Conservation (phyloP, 2,329 filamentous ascomycete genomes). For the Diaporthe sp. region DNA sequence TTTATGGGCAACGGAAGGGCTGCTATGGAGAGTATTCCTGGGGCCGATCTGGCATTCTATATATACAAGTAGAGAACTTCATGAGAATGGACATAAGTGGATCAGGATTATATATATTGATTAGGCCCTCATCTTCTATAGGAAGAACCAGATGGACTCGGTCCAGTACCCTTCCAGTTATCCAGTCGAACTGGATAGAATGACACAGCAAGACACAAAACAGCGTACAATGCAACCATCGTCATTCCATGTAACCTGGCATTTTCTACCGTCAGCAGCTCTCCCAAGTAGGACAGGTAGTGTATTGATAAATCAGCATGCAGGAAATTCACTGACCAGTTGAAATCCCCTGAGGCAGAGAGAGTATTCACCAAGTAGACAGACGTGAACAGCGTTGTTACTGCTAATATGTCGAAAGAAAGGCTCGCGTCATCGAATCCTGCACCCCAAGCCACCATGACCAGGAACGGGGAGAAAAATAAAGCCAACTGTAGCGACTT, state of each 20-base stretch:
- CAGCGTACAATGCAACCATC: background rate
- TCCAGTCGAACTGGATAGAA: background rate
- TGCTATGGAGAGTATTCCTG: conserved; percentile 19
- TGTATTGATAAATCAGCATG: background rate
- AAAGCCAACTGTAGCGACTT: conserved; percentile 16
- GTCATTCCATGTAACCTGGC: background rate
- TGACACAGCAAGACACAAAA: background rate
- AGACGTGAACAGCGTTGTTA: background rate
- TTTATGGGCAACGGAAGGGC: conserved; percentile 39
- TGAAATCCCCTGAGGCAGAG: background rate
- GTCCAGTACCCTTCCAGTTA: too few species aligned
- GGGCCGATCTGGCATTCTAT: conserved; percentile 34
- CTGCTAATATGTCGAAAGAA: background rate
- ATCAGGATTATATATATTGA: too few species aligned
- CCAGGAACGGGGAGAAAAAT: background rate
- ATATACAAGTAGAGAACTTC: conserved; percentile 26
- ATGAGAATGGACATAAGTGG: background rate
- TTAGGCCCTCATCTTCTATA: too few species aligned
- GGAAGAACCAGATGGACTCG: too few species aligned
- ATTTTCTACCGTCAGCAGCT: background rate
- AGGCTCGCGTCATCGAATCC: background rate
- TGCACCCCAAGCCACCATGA: conserved; percentile 7
- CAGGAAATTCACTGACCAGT: background rate
- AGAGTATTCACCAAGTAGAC: background rate
- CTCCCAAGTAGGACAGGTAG: background rate